Evolutionary conservation across 257 asterid genomes (phyloP), one percentile per base, ranked within the genome.

Genomic region (Solanum dulcamara): DNA sequence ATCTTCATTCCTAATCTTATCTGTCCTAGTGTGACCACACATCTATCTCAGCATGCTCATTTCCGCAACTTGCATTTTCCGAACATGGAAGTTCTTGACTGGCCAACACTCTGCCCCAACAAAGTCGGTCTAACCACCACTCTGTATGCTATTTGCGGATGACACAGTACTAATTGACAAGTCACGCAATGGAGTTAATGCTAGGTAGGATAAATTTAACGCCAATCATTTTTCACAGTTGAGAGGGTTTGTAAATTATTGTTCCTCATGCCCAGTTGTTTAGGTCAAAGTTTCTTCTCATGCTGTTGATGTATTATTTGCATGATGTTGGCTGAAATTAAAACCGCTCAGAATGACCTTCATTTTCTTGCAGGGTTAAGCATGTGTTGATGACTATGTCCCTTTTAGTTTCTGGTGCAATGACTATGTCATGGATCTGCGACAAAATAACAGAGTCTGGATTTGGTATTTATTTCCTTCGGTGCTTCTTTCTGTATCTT

Each of bases 401-500:
- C 50, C 91, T 91, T 84, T 88, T 97, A 92, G 99, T 93, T 74
- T 93, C 94, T 85, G 99, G 99, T 88, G 99, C 98, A 37, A 95
- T 97, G 98, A 94, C 98, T 83, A 91, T 91, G 92, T 92, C 95
- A 72, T 94, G 98, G 98, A 97, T 97, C 44, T 95, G 96, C 51
- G 99, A 97, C 90, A 92, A 91, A 89, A 97, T 97, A 87, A 26
- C 99, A 4, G 99, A 97, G 88, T 91, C 98, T 42, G 99, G 99
- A 85, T 97, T 97, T 85, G 99, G 98, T 97, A 95, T 33, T 82
- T 33, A 32, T 42, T 51, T 57, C 30, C 84, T 64, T 59, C 26
- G 28, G 44, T 79, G 20, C 18, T 79, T 37, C 70, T 32, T 81
- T 75, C 60, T 68, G 20, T n/a, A 28, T 4, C 59, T 62, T 77